phyloP scores from a whole-genome alignment of 164 flowering plant genomes.

The Stephania cephalantha region DNA sequence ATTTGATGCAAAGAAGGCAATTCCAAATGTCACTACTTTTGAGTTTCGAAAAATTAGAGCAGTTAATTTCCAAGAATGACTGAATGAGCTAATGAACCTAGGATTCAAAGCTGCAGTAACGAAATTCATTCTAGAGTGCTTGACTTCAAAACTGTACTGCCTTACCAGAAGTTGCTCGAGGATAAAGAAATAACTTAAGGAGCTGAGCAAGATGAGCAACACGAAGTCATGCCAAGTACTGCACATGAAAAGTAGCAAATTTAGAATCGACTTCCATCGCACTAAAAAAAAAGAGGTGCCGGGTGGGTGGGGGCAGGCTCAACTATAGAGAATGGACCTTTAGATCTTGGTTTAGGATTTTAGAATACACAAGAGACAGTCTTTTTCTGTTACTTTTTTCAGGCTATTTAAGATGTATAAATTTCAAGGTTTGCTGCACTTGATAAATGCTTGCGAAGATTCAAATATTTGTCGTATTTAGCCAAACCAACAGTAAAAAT shows the following conservation, averaged over 20 bases:
- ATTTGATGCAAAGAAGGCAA: neutral
- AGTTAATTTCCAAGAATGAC: neutral
- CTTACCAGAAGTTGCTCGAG: slow-evolving; percentile 95
- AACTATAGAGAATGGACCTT: neutral
- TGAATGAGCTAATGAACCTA: neutral
- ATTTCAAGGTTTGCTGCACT: neutral
- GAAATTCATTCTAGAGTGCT: neutral
- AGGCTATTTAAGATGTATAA: neutral
- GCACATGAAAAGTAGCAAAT: slow-evolving; percentile 22
- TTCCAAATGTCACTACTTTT: neutral
- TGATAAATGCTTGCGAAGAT: neutral
- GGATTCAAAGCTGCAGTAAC: neutral
- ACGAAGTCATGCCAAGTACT: slow-evolving; percentile 89
- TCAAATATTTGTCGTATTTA: neutral
- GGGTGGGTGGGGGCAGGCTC: too few species aligned
- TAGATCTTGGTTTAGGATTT: neutral
- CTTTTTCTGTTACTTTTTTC: neutral
- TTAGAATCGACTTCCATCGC: neutral
- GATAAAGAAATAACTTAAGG: slow-evolving; percentile 91
- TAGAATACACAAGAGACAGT: neutral
- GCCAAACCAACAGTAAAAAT: neutral
- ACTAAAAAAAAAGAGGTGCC: neutral
- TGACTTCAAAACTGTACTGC: slow-evolving; percentile 4
- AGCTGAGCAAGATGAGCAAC: slow-evolving; percentile 78
- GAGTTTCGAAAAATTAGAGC: neutral